Evolutionary conservation across 1,284 basidiomycete species (phyloP), one percentile per base, ranked within the genome.

Genomic region (Marasmius sp.): DNA sequence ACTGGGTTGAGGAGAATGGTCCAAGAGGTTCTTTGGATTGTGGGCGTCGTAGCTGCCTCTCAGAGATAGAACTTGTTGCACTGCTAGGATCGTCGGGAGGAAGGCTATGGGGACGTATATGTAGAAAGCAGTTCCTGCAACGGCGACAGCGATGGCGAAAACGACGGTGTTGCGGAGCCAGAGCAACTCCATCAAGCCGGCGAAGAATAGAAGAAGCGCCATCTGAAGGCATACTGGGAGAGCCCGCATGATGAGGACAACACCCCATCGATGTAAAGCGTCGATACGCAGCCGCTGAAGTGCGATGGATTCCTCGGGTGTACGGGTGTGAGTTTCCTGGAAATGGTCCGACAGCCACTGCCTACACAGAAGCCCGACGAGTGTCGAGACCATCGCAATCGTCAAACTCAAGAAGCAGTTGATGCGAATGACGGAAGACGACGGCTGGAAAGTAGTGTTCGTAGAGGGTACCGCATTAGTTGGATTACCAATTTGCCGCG

Each of bases 261-360:
- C 50, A 7, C 49, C 36, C 20, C 27, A 58, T 47, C 37, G 45
- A 11, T 48, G 27, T 16, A 51, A 47, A 22, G 36, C 50, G 6
- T 47, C 57, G 14, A 49, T 20, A n/a, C 48, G 48, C 14, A 50
- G 47, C 3, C 36, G 34, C 20, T 48, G 41, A n/a, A 39, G 36
- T 10, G 39, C 38, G 12, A 34, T 22, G 10, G 45, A 43, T 33
- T 61, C 39, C 16, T 18, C 50, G 12, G 34, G 52, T 37, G 18
- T 50, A 16, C 27, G n/a, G 4, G 53, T 60, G 18, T 43, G 33
- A n/a, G 47, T 53, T 16, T 61, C 43, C 12, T 53, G 52, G 37
- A 33, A 39, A 56, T 57, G 51, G 22, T 55, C 62, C 9, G 53
- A 41, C 3, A 63, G 16, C 61, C 58, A 63, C 49, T 63, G 61